Evolutionary conservation across 2,329 filamentous ascomycete genomes (phyloP).

Genomic region (Colletotrichum coccodes): DNA sequence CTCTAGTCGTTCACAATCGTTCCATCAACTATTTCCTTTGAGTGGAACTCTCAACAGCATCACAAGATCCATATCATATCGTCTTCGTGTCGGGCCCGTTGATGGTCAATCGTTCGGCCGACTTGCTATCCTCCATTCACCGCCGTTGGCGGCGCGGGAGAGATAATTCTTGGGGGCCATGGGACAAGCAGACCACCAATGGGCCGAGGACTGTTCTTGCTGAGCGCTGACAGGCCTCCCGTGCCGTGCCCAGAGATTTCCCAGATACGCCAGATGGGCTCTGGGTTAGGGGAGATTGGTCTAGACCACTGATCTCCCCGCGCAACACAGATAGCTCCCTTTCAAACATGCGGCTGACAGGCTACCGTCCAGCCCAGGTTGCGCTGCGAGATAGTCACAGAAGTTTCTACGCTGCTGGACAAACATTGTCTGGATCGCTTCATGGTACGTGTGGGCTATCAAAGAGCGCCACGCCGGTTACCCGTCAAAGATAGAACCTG

Average conservation of each 20-base stretch:
- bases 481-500: not conserved
- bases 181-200: conserved; percentile 6
- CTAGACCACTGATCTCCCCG: conserved; percentile 28
- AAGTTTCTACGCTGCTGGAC: not conserved
- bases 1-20: not conserved
- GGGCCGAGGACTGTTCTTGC: not conserved
- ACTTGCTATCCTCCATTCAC: not conserved
- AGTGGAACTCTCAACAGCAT: not conserved
- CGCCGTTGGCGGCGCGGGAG: not conserved
- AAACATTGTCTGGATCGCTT: not conserved
- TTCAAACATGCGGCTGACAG: conserved; percentile 13
- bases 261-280: conserved; percentile 2
- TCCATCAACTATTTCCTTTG: not conserved
- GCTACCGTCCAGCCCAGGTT: not conserved
- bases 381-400: not conserved
- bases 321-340: conserved; percentile 2
- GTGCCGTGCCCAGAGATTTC: conserved; percentile 6
- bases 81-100: not conserved
- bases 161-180: not conserved
- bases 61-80: not conserved
- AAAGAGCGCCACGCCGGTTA: not conserved
- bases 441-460: not conserved
- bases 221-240: not conserved
- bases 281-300: conserved; percentile 28
- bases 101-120: not conserved